Conservation (phyloP, 2,329 filamentous ascomycete genomes). For the Botrytis aclada region DNA sequence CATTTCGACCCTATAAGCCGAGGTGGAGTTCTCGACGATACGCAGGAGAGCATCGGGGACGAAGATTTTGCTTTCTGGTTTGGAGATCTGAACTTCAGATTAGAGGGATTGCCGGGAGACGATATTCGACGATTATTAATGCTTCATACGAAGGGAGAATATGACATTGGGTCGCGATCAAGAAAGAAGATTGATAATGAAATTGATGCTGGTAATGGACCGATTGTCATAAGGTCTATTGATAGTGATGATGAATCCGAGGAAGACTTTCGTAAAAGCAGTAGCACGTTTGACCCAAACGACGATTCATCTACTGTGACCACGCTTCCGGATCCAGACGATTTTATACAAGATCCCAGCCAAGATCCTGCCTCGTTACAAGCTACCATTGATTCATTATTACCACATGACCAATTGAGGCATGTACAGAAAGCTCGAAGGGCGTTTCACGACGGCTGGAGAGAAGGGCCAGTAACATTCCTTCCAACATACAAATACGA, state of each 20-base stretch:
- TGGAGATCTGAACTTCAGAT: conserved; percentile 90
- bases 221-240: conserved; percentile 45
- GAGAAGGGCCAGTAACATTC: conserved; percentile 83
- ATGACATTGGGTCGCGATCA: conserved; percentile 52
- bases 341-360: conserved; percentile 63
- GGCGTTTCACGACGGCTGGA: conserved; percentile 88
- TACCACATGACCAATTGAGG: conserved; percentile 85
- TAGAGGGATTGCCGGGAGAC: conserved; percentile 83
- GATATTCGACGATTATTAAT: conserved; percentile 84
- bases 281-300: conserved; percentile 36
- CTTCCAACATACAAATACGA: conserved; percentile 98
- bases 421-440: conserved; percentile 72
- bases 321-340: conserved; percentile 59
- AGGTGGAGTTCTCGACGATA: conserved; percentile 62
- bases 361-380: conserved; percentile 83
- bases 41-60: conserved; percentile 70
- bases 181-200: conserved; percentile 37
- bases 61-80: conserved; percentile 97
- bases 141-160: conserved; percentile 77
- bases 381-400: conserved; percentile 79
- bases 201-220: conserved; percentile 46
- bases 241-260: conserved; percentile 48
- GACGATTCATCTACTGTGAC: conserved; percentile 37
- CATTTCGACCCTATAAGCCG: conserved; percentile 73
- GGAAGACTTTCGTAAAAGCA: conserved; percentile 30